Evolutionary conservation across 768 basidiomycete genomes (phyloP).

Genomic region (Suillus subalutaceus): DNA sequence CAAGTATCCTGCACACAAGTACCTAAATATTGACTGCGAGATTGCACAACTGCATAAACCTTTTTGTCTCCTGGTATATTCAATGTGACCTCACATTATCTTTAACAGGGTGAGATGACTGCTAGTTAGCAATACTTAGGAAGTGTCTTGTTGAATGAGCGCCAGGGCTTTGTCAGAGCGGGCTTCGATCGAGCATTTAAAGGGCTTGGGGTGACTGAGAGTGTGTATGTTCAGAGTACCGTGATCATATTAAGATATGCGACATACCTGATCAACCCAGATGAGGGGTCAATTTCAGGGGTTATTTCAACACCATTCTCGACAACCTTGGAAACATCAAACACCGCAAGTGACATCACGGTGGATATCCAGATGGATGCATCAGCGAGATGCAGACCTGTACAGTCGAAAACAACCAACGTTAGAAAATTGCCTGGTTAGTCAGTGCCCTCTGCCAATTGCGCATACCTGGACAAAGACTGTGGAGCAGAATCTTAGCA

Average conservation of each 20-base stretch:
- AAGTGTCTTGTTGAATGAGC: slow-evolving; percentile 50
- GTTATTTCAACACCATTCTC: slow-evolving; percentile 44
- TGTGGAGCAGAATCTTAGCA: background rate
- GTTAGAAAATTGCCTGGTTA: background rate
- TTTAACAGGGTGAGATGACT: background rate
- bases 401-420: background rate
- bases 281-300: slow-evolving; percentile 45
- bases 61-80: background rate
- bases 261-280: slow-evolving; percentile 48
- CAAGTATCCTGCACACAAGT: background rate
- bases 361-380: slow-evolving; percentile 27
- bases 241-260: background rate
- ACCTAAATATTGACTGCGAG: background rate
- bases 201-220: slow-evolving; percentile 61
- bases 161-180: slow-evolving; percentile 58
- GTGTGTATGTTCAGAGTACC: slow-evolving; percentile 5
- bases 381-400: slow-evolving; percentile 34
- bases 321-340: slow-evolving; percentile 45
- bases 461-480: slow-evolving; percentile 23
- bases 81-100: background rate
- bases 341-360: slow-evolving; percentile 46
- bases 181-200: slow-evolving; percentile 62
- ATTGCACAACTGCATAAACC: background rate
- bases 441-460: too few species aligned
- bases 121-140: slow-evolving; percentile 21